Evolutionary conservation across 257 asterid species (phyloP), one percentile per base, ranked within the genome.

Genomic region (Phtheirospermum japonicum): DNA sequence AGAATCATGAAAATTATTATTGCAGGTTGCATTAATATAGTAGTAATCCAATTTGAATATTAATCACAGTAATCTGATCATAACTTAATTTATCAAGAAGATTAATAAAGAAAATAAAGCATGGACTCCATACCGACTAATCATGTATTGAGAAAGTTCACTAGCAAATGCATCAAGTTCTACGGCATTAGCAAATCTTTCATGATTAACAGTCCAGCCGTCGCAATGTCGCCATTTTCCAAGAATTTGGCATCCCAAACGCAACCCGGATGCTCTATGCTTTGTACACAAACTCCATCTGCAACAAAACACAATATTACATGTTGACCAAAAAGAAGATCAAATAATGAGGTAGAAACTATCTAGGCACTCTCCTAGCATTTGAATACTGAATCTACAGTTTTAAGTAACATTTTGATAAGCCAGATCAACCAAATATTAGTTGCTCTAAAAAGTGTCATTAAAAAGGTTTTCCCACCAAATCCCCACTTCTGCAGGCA

Each of bases 201-300:
- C 85, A 66, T 74, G 83, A 69, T 80, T 79, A 28, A 61, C 40
- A 33, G 99, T 93, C 99, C 99, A 93, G 99, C 99, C 23, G 96
- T 93, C 58, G 78, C 96, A 66, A 93, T 80, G 75, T 93, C 88
- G 0, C 97, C 96, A 76, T 81, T 93, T 75, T 76, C 95, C 82
- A 93, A 66, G 77, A 93, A 89, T 63, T 93, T 93, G 76, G 85
- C 83, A 78, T 93, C 99, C 99, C 99, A 93, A 53, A 93, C 96
- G 73, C 97, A 93, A 20, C 99, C 97, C 71, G 97, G 99, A 71
- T 93, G 99, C 71, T 87, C 97, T 75, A 93, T 82, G 78, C 84
- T 89, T 75, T 93, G 99, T 59, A 89, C 75, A 78, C 99, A 93
- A 67, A 73, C 80, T 62, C 99, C 99, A 87, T 89, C 99, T 93